Evolutionary conservation across 192 early-diverging fungal genomes (phyloP), one percentile per base, ranked within the genome.

Genomic region (Irineochytrium annulatum): DNA sequence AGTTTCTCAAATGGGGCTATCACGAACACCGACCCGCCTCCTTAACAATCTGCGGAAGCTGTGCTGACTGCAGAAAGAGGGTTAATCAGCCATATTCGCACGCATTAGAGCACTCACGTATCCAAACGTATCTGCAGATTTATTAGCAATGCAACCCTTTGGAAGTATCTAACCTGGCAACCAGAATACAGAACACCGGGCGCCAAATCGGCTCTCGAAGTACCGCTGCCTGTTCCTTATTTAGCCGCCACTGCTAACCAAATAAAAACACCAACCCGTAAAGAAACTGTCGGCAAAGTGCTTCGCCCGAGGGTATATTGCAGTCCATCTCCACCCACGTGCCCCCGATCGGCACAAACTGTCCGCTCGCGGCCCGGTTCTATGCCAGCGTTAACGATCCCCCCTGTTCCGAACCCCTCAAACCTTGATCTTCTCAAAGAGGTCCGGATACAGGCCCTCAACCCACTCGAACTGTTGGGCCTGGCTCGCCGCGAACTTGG

Each of bases 251-350:
- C 49, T 8, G 8, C 6, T 19, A 8, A 8, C 27, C 8, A 8
- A 20, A 11, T 51, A 8, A 51, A 20, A 13, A 13, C 20, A 28
- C n/a, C n/a, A n/a, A n/a, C 49, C 88, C 96, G 34, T 93, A 90
- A 19, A 97, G 69, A 75, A 98, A 95, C 68, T 98, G 96, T 8
- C 96, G 83, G 46, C 83, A 86, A 33, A 98, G 67, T 3, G 91
- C 84, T 68, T 98, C 96, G 22, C 96, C 96, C 29, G 87, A 89
- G 1, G 96, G 96, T 31, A 98, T 73, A 75, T 98, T 97, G 70
- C 90, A 91, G 73, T 98, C 96, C 93, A 96, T 97, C 68, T 98
- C 96, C 3, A 96, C 82, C 94, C 93, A 97, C n/a, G 92, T 91
- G 1, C 88, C 90, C 27, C 96, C 96, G 49, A 97, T 93, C 3